These are phyloP conservation scores for Penicillium atrosanguineum DNA, from an alignment of 495 filamentous ascomycete genomes.

Conservation along the genomic window DNA sequence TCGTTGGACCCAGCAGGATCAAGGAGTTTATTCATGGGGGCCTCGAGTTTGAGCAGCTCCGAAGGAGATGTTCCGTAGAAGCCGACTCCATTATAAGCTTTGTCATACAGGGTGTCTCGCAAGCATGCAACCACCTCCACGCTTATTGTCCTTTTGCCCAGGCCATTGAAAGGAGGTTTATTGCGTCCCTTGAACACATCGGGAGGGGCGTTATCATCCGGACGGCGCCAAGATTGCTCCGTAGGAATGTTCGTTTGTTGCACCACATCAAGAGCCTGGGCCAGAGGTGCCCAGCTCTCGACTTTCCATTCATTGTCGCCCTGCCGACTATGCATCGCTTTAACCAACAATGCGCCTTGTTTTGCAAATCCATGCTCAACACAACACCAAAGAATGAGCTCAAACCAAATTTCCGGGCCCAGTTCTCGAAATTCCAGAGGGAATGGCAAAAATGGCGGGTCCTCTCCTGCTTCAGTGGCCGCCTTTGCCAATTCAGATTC, in stretches of 20 bases:
- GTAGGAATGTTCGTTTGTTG: conserved; percentile 33
- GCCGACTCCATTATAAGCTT: conserved; percentile 31
- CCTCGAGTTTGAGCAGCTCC: conserved; percentile 21
- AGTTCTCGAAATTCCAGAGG: conserved; percentile 52
- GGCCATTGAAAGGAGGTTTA: conserved; percentile 38
- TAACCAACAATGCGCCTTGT: conserved; percentile 51
- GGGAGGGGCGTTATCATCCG: conserved; percentile 16
- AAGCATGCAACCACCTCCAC: conserved; percentile 55
- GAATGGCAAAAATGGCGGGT: conserved; percentile 50
- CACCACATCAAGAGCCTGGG: conserved; percentile 25
- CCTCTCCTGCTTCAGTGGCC: conserved; percentile 45
- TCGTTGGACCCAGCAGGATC: conserved; percentile 9
- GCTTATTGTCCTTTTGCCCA: conserved; percentile 53
- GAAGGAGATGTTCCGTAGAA: conserved; percentile 21
- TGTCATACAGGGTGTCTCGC: conserved; percentile 49
- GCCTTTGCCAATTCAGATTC: conserved; percentile 43
- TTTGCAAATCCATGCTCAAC: conserved; percentile 57
- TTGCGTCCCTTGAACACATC: conserved; percentile 15
- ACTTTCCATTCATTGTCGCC: conserved; percentile 37
- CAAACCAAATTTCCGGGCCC: conserved; percentile 61
- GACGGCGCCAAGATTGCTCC: conserved; percentile 35
- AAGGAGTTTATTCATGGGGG: conserved; percentile 28
- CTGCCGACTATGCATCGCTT: conserved; percentile 33
- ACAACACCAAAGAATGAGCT: conserved; percentile 66
- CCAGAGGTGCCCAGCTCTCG: conserved; percentile 38